phyloP scores from a whole-genome alignment of 257 asterid species.

The Jacaranda copaia region DNA sequence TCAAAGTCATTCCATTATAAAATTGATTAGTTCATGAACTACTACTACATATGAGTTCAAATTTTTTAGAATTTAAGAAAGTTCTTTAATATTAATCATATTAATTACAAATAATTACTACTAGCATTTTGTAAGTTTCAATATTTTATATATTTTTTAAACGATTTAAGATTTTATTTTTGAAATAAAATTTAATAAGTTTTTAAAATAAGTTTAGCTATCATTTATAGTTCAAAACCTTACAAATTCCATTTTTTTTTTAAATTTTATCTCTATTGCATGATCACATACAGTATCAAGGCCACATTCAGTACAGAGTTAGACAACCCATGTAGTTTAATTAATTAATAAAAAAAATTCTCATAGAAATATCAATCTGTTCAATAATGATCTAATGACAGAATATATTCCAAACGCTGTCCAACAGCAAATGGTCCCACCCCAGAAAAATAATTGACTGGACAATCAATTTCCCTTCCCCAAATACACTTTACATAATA shows the following conservation, averaged over 20 bases:
- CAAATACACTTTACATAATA: neutral
- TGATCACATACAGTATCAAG: slow-evolving; percentile 12
- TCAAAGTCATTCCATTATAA: no score
- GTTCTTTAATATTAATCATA: no score
- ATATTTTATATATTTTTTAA: no score
- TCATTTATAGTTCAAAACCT: neutral
- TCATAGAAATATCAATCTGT: slow-evolving; percentile 15
- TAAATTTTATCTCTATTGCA: neutral
- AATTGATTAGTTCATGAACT: no score
- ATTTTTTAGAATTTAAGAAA: no score
- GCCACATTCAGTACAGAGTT: neutral
- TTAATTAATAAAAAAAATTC: neutral
- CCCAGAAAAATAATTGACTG: slow-evolving; percentile 6
- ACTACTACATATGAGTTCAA: no score
- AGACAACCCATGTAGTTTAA: slow-evolving; percentile 30
- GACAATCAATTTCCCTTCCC: neutral
- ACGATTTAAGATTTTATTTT: no score
- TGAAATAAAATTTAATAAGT: no score
- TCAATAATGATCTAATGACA: neutral
- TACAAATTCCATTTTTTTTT: neutral
- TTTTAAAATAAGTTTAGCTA: no score
- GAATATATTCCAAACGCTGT: neutral
- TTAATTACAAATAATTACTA: no score
- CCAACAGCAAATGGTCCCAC: slow-evolving; percentile 8
- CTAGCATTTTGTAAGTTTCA: no score